Conservation (phyloP, 2,329 filamentous ascomycete genomes). For the Penicillium frequentans region DNA sequence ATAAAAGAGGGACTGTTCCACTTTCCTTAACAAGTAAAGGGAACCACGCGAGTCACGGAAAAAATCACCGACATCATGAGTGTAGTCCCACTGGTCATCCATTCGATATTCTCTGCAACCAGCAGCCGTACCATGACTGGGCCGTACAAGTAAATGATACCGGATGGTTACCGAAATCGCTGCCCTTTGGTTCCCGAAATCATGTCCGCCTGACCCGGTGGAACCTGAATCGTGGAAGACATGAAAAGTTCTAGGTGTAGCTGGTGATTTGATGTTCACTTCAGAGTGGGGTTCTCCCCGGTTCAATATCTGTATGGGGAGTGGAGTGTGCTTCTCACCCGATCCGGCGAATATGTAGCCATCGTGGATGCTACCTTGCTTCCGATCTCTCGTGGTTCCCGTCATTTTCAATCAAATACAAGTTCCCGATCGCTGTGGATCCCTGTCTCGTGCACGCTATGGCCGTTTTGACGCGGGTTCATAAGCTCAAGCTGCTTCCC, state of each 20-base stretch:
- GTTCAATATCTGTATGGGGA: neutral
- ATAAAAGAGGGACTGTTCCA: neutral
- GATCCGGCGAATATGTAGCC: slow-evolving; percentile 21
- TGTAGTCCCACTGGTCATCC: slow-evolving; percentile 6
- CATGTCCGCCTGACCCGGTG: neutral
- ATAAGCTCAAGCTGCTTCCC: slow-evolving; percentile 16
- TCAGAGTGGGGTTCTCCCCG: neutral
- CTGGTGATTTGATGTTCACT: slow-evolving; percentile 5
- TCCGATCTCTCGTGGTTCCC: neutral
- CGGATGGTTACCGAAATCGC: slow-evolving; percentile 3
- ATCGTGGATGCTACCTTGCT: slow-evolving; percentile 7
- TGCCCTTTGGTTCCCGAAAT: neutral
- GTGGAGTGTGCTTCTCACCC: slow-evolving; percentile 1
- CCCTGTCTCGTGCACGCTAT: neutral
- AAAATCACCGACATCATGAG: slow-evolving; percentile 1
- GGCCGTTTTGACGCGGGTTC: slow-evolving; percentile 2
- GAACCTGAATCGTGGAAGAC: slow-evolving; percentile 5
- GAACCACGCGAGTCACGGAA: slow-evolving; percentile 11
- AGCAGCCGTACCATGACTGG: slow-evolving; percentile 2
- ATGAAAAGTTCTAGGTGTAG: slow-evolving; percentile 1
- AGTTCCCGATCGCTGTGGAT: neutral
- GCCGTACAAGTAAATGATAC: slow-evolving; percentile 2
- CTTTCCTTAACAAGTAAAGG: neutral
- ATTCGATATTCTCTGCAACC: slow-evolving; percentile 2
- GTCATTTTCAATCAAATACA: slow-evolving; percentile 3